These are phyloP conservation scores for Orbilia javanica DNA, from an alignment of 2,329 filamentous ascomycete genomes.

Conservation along the genomic window DNA sequence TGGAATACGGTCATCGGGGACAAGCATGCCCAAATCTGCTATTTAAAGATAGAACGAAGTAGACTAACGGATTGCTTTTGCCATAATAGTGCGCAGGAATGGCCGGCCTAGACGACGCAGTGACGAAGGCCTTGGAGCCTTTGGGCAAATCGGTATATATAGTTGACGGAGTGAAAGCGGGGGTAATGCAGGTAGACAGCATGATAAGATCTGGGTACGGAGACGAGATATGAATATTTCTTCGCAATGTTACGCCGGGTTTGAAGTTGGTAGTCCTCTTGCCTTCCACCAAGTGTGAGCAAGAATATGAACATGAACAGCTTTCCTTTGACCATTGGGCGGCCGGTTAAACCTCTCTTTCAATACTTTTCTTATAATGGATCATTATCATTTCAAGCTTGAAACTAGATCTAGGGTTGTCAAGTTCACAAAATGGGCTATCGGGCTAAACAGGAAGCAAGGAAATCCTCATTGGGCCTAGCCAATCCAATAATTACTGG, in stretches of 20 bases:
- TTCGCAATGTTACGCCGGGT: not conserved
- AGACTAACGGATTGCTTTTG: conserved; percentile 28
- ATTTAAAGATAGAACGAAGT: not conserved
- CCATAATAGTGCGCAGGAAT: conserved; percentile 79
- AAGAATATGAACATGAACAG: conserved; percentile 16
- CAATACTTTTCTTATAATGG: conserved; percentile 55
- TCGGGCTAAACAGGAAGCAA: conserved; percentile 48
- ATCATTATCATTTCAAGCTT: conserved; percentile 52
- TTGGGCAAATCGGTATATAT: conserved; percentile 73
- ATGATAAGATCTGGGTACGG: conserved; percentile 65
- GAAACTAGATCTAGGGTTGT: conserved; percentile 47
- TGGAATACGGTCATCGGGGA: not conserved
- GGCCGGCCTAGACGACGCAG: conserved; percentile 83
- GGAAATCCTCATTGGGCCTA: conserved; percentile 52
- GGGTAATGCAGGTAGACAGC: conserved; percentile 74
- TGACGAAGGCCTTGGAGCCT: conserved; percentile 75
- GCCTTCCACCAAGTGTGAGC: conserved; percentile 23
- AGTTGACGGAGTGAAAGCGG: conserved; percentile 83
- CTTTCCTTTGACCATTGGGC: conserved; percentile 36
- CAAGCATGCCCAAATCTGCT: not conserved
- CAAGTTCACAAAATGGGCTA: conserved; percentile 46
- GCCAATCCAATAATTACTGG: conserved; percentile 52
- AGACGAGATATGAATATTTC: conserved; percentile 34
- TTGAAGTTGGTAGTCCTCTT: conserved; percentile 20
- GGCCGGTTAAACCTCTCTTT: conserved; percentile 53